Evolutionary conservation across 371 early-diverging fungal genomes (phyloP).

Genomic region (Rhizopus arrhizus): DNA sequence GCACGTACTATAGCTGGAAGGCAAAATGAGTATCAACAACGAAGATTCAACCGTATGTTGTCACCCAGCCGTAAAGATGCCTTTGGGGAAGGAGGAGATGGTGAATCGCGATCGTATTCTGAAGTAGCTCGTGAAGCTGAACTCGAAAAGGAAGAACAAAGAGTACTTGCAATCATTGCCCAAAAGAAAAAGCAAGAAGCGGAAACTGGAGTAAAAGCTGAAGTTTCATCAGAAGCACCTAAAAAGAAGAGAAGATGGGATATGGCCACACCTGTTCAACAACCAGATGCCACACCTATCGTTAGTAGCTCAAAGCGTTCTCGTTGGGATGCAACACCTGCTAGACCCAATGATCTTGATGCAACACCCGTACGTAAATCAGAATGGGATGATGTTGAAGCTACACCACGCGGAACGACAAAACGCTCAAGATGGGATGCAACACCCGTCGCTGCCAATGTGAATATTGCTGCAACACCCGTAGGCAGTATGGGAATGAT

Average conservation of each 20-base stretch:
- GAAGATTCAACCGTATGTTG: slow-evolving; percentile 77
- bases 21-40: slow-evolving; percentile 85
- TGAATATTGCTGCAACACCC: slow-evolving; percentile 59
- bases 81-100: slow-evolving; percentile 58
- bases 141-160: slow-evolving; percentile 80
- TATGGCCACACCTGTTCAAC: slow-evolving; percentile 69
- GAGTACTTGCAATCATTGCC: slow-evolving; percentile 68
- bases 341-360: slow-evolving; percentile 45
- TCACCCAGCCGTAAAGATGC: slow-evolving; percentile 89
- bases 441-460: slow-evolving; percentile 66
- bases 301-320: slow-evolving; percentile 54
- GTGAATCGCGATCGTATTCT: slow-evolving; percentile 70
- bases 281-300: slow-evolving; percentile 72
- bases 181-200: slow-evolving; percentile 71
- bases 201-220: slow-evolving; percentile 42
- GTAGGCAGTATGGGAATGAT: slow-evolving; percentile 73
- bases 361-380: slow-evolving; percentile 31
- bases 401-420: slow-evolving; percentile 59
- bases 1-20: slow-evolving; percentile 77
- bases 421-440: slow-evolving; percentile 85
- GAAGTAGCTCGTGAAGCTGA: slow-evolving; percentile 89
- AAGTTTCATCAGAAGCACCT: slow-evolving; percentile 37
- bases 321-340: slow-evolving; percentile 87
- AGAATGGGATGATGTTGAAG: slow-evolving; percentile 62
- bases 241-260: slow-evolving; percentile 86